phyloP scores from a whole-genome alignment of 441 rosid species.

The Arabidopsis hybrid region DNA sequence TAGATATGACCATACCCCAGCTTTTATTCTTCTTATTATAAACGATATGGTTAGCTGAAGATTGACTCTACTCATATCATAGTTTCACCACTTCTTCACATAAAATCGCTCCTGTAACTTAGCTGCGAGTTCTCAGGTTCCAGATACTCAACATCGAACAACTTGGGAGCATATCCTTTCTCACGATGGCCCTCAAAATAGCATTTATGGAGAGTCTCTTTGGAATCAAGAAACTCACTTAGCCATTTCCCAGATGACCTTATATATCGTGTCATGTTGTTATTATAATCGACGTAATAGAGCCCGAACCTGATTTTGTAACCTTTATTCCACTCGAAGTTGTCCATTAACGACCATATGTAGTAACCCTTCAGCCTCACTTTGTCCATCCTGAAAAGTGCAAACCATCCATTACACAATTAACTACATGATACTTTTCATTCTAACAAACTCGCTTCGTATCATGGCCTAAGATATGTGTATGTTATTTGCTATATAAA shows the following conservation, averaged over 20 bases:
- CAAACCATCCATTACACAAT: conserved; percentile 4
- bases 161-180: conserved; percentile 39
- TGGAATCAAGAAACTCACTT: conserved; percentile 36
- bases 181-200: conserved; percentile 39
- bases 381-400: conserved; percentile 24
- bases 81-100: conserved; percentile 9
- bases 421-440: not conserved
- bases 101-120: conserved; percentile 32
- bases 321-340: conserved; percentile 47
- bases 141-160: conserved; percentile 24
- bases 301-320: conserved; percentile 40
- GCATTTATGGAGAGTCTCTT: conserved; percentile 35
- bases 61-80: not conserved
- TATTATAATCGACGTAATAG: conserved; percentile 32
- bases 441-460: not conserved
- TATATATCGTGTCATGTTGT: conserved; percentile 39
- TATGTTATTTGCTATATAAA: not conserved
- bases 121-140: conserved; percentile 12
- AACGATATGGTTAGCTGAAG: conserved; percentile 22
- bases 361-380: conserved; percentile 47
- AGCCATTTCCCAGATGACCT: conserved; percentile 48
- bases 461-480: not conserved
- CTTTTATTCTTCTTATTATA: conserved; percentile 19
- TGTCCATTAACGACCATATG: conserved; percentile 50
- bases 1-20: conserved; percentile 10